Evolutionary conservation across 306 rosid species (phyloP), one percentile per base, ranked within the genome.

Genomic region (Dryas drummondii): DNA sequence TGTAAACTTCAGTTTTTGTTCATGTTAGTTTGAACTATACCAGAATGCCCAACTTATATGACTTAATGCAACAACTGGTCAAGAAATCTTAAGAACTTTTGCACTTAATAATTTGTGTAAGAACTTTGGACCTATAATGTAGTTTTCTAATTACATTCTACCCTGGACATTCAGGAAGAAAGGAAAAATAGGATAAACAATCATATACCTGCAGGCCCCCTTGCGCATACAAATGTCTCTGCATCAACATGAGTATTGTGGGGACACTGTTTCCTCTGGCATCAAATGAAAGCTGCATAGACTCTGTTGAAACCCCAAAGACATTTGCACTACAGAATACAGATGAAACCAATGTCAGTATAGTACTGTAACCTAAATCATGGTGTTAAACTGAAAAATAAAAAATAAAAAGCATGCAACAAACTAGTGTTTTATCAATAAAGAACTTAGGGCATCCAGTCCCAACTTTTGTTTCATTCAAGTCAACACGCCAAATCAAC

Each of bases 251-350:
- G 72, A 96, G 90, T 77, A 96, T 96, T 42, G 92, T 90, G 41
- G 99, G 99, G 68, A 92, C 97, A 47, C 98, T 90, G 84, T 96
- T 96, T 71, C 99, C 99, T 87, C 98, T 91, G 53, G 96, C 88
- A 84, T 96, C 99, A 73, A 96, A 92, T 14, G 98, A 92, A 77
- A 96, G 99, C 87, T 96, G 99, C 99, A 96, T 96, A 10, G 99
- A 96, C 77, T 96, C 98, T 4, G 99, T 96, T 50, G 99, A 96
- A 66, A 96, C 99, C 71, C 99, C 99, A 57, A 96, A 96, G 75
- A 96, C 99, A 76, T 65, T 92, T 59, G 99, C 86, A 53, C 99
- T 96, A 89, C 79, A 63, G 67, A 53, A 98, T 96, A 89, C 79
- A 63, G 67, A 82, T 11, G 73, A 67, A 82, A 83, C 27, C 66